A percentile compares a stretch with the other conserved stretches of the same genome.
phyloP scores from a whole-genome alignment of 1,284 basidiomycete genomes.

The Fomitiporia mediterranea region DNA sequence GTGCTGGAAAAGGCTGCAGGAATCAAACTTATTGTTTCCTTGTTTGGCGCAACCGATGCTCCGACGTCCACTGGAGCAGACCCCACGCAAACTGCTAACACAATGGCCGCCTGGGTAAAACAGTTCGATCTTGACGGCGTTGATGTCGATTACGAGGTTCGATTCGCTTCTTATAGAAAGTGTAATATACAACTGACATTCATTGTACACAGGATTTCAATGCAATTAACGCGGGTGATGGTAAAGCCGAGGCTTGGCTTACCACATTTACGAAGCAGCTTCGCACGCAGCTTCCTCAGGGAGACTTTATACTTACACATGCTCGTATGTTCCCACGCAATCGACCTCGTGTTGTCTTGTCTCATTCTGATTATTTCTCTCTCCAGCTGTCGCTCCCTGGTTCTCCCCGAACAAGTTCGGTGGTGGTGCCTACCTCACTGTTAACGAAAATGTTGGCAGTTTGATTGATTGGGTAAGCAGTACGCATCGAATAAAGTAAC shows the following conservation, averaged over 20 bases:
- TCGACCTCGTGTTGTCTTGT: slow-evolving; percentile 42
- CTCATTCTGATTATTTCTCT: not conserved
- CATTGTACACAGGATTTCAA: slow-evolving; percentile 38
- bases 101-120: slow-evolving; percentile 46
- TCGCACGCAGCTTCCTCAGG: slow-evolving; percentile 31
- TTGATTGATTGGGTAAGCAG: slow-evolving; percentile 46
- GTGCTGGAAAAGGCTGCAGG: slow-evolving; percentile 37
- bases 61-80: slow-evolving; percentile 44
- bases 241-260: slow-evolving; percentile 39
- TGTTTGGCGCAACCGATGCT: slow-evolving; percentile 49
- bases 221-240: slow-evolving; percentile 38
- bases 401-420: slow-evolving; percentile 46
- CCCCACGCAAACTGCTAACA: slow-evolving; percentile 38
- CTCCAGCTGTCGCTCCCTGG: slow-evolving; percentile 26
- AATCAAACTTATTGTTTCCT: slow-evolving; percentile 52
- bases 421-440: slow-evolving; percentile 57
- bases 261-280: slow-evolving; percentile 39
- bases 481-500: too few relatives aligned
- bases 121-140: slow-evolving; percentile 48
- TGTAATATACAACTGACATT: not conserved
- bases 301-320: slow-evolving; percentile 35
- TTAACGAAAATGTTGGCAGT: slow-evolving; percentile 50
- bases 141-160: slow-evolving; percentile 51
- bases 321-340: slow-evolving; percentile 33
- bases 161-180: not conserved